phyloP scores from a whole-genome alignment of 192 early-diverging fungal genomes.

The Coemansia sp. region DNA sequence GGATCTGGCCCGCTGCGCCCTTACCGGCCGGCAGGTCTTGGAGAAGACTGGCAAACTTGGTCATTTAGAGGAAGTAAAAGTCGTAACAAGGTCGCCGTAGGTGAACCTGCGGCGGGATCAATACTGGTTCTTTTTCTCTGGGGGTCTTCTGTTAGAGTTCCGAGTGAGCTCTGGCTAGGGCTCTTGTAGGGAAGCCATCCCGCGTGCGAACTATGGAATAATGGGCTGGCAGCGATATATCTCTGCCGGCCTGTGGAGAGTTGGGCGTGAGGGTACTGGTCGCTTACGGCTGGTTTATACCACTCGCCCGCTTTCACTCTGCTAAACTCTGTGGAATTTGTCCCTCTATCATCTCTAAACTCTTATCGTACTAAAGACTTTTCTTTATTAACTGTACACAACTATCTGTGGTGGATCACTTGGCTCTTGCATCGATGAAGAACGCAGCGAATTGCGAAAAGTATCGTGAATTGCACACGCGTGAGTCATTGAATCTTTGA shows the following conservation, averaged over 20 bases:
- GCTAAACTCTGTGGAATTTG: no score
- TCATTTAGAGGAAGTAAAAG: slow-evolving; percentile 88
- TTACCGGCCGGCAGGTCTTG: slow-evolving; percentile 20
- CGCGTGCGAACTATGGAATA: no score
- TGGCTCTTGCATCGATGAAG: slow-evolving; percentile 69
- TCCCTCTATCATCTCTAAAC: background rate
- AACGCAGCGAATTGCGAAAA: slow-evolving; percentile 73
- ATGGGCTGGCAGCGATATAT: no score
- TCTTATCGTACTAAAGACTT: background rate
- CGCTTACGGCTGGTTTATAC: no score
- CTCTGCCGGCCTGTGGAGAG: no score
- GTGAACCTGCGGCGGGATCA: slow-evolving; percentile 71
- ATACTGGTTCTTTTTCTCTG: slow-evolving; percentile 18
- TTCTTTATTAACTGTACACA: slow-evolving; percentile 32
- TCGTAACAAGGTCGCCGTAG: slow-evolving; percentile 76
- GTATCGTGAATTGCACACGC: slow-evolving; percentile 63
- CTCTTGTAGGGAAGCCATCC: no score
- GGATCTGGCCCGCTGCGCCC: slow-evolving; percentile 51
- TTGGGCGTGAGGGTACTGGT: no score
- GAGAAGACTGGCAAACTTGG: slow-evolving; percentile 75
- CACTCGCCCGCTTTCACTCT: no score
- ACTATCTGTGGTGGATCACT: slow-evolving; percentile 63
- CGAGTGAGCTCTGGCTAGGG: no score
- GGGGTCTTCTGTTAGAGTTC: background rate
- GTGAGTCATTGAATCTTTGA: slow-evolving; percentile 69